phyloP scores from a whole-genome alignment of 2,329 filamentous ascomycete genomes.

The Dothistroma pini region DNA sequence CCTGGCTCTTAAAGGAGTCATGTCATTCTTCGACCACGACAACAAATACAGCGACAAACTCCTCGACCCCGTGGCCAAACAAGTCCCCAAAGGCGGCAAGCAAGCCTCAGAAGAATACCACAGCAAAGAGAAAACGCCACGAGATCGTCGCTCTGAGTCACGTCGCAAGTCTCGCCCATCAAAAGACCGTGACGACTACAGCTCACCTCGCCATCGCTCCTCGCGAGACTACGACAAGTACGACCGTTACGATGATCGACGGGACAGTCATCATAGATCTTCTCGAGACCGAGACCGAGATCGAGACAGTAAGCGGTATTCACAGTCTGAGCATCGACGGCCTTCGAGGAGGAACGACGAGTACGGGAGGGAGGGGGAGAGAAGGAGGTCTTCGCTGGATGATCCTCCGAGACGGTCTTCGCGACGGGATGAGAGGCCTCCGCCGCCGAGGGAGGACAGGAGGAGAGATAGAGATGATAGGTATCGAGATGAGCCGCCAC shows the following conservation, averaged over 20 bases:
- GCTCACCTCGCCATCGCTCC: not conserved
- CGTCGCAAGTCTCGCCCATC: not conserved
- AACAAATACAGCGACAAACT: conserved; percentile 12
- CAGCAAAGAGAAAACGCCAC: not conserved
- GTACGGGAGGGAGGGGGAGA: not conserved
- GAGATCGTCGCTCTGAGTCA: not conserved
- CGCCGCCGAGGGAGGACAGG: not conserved
- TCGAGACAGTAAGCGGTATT: not conserved
- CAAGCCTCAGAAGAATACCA: not conserved
- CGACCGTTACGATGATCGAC: not conserved
- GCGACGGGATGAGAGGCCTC: conserved; percentile 1
- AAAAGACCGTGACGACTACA: not conserved
- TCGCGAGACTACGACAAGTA: not conserved
- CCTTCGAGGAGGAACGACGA: not conserved
- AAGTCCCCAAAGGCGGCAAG: conserved; percentile 1
- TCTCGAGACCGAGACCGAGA: not conserved
- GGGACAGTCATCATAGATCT: not conserved
- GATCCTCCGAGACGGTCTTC: not conserved
- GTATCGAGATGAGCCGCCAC: not conserved
- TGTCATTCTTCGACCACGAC: conserved; percentile 8
- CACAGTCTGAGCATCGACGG: not conserved
- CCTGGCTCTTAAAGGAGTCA: conserved; percentile 9
- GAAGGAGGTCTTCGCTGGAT: not conserved
- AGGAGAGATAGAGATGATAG: not conserved
- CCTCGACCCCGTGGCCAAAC: conserved; percentile 7